Conservation (phyloP, 2,329 filamentous ascomycete genomes). For the Lecanicillium sp. region DNA sequence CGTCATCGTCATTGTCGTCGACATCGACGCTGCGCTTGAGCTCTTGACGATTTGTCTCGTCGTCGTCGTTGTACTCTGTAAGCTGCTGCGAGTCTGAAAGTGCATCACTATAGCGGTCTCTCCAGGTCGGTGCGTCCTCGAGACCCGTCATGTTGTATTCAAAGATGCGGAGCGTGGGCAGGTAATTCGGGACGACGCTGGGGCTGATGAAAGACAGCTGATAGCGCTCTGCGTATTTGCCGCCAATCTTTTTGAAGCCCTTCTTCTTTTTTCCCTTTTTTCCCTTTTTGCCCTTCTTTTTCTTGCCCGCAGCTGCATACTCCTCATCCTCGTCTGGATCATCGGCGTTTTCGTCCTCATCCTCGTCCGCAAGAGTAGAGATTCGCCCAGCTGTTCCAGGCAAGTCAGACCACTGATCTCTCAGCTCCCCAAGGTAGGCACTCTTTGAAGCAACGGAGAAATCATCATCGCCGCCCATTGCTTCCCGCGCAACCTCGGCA, state of each 20-base stretch:
- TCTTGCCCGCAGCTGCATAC: conserved; percentile 11
- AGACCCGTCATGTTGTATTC: conserved; percentile 87
- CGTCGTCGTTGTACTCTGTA: conserved; percentile 23
- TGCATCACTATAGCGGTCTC: conserved; percentile 17
- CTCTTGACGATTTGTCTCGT: conserved; percentile 17
- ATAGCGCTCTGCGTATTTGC: conserved; percentile 77
- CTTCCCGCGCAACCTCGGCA: conserved; percentile 13
- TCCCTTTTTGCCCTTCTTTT: conserved; percentile 25
- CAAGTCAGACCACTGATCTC: conserved; percentile 68
- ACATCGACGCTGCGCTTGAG: conserved; percentile 18
- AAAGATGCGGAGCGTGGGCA: conserved; percentile 79
- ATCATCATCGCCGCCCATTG: conserved; percentile 32
- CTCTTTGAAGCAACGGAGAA: conserved; percentile 52
- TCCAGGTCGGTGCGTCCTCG: conserved; percentile 45
- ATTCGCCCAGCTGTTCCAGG: conserved; percentile 39
- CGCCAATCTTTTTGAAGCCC: conserved; percentile 55
- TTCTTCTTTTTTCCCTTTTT: conserved; percentile 44
- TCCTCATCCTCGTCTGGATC: conserved; percentile 15
- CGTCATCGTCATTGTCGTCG: conserved; percentile 13
- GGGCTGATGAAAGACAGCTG: conserved; percentile 73
- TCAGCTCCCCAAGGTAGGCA: conserved; percentile 70
- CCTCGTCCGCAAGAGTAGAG: conserved; percentile 5
- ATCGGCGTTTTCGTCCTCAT: conserved; percentile 12
- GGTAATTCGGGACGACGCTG: conserved; percentile 88
- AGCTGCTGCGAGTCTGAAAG: conserved; percentile 14